Evolutionary conservation across 139 green algal genomes (phyloP).

Genomic region (Chlorella sp.): DNA sequence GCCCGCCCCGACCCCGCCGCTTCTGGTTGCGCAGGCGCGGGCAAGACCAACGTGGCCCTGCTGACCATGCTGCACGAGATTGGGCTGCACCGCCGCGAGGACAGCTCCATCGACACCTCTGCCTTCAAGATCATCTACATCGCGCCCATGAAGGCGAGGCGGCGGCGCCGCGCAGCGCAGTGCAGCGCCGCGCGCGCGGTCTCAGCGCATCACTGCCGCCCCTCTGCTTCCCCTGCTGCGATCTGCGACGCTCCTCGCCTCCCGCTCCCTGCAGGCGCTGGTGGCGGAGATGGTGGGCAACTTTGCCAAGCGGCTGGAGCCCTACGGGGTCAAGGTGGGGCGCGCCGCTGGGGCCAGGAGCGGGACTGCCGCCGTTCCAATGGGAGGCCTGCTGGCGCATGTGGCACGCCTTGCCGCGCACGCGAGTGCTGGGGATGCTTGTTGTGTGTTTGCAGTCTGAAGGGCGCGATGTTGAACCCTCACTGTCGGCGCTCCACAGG

Average conservation of each 20-base stretch:
- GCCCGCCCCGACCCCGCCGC: too few relatives aligned
- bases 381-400: too few relatives aligned
- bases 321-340: conserved; percentile 49
- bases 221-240: too few relatives aligned
- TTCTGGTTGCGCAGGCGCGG: too few relatives aligned
- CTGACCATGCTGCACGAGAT: conserved; percentile 94
- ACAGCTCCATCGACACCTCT: conserved; percentile 84
- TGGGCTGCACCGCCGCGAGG: conserved; percentile 71
- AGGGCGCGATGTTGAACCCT: too few relatives aligned
- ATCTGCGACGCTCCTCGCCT: too few relatives aligned
- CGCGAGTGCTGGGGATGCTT: too few relatives aligned
- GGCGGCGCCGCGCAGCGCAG: not conserved
- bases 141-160: conserved; percentile 91
- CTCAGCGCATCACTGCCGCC: not conserved
- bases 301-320: conserved; percentile 54
- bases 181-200: not conserved
- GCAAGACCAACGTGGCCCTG: conserved; percentile 99
- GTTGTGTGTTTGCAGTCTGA: too few relatives aligned
- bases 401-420: too few relatives aligned
- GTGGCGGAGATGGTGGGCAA: conserved; percentile 99
- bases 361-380: too few relatives aligned
- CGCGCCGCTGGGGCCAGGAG: too few relatives aligned
- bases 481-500: too few relatives aligned
- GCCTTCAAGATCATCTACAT: conserved; percentile 99
- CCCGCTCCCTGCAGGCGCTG: conserved; percentile 72